Conservation (phyloP, 2,329 filamentous ascomycete genomes). For the Penicillium hordei region DNA sequence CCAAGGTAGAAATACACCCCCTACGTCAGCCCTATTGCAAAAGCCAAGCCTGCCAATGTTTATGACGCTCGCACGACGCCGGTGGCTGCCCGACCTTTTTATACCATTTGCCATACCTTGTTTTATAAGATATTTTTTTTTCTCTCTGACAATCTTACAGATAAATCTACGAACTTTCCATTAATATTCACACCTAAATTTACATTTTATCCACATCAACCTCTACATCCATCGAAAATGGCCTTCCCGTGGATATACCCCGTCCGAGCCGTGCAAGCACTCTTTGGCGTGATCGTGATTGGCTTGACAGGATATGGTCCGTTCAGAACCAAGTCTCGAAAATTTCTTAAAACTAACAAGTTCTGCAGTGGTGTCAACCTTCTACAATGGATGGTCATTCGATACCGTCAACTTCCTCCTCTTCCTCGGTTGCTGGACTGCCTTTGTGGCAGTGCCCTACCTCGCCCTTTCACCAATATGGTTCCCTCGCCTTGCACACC, state of each 20-base stretch:
- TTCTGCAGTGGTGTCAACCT: slow-evolving; percentile 56
- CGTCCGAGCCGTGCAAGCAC: slow-evolving; percentile 64
- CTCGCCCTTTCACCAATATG: slow-evolving; percentile 67
- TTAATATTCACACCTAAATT: neutral
- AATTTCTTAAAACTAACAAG: neutral
- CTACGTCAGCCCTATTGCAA: slow-evolving; percentile 8
- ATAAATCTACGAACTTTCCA: neutral
- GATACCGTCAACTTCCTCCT: slow-evolving; percentile 71
- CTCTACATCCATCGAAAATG: slow-evolving; percentile 9
- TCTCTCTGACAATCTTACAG: neutral
- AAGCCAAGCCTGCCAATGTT: slow-evolving; percentile 3
- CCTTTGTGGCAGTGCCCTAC: slow-evolving; percentile 67
- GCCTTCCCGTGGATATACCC: slow-evolving; percentile 42
- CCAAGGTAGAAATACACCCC: too few species aligned
- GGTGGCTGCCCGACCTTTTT: slow-evolving; percentile 18
- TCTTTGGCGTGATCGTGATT: slow-evolving; percentile 72
- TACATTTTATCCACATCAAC: neutral
- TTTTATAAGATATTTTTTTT: neutral
- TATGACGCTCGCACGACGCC: slow-evolving; percentile 24
- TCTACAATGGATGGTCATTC: slow-evolving; percentile 47
- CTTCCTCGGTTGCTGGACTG: slow-evolving; percentile 75
- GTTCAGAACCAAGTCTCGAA: slow-evolving; percentile 25
- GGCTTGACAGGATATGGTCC: slow-evolving; percentile 72
- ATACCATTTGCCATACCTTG: neutral
- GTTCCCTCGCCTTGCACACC: slow-evolving; percentile 61